Base-by-base conservation (phyloP, 768 basidiomycete genomes). In the Kwoniella dejecticola region DNA sequence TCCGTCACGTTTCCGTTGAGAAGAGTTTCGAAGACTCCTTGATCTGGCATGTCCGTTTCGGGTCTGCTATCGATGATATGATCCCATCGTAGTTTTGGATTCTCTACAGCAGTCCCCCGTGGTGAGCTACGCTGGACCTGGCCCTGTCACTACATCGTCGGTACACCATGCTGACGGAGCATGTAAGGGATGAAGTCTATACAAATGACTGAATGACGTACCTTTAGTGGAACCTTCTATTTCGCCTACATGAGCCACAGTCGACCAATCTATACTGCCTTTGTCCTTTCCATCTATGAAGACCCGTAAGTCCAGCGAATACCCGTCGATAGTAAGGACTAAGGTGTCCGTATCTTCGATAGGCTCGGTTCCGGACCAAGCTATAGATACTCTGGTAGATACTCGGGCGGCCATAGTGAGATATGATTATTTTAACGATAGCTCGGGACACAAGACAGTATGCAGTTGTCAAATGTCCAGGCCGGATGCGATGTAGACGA, bases 311-410 rank as follows among this genome's bases (percentile, higher is more conserved):
- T 72, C 68, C 21, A 72, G 52, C 4, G 65, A 69, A 26, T 54
- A 65, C 5, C 57, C 56, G 17, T 58, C 44, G 23, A 67, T 63
- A 17, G 70, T 72, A n/a, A 72, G 45, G 24, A 72, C 70, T 6
- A 72, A 58, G 4, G 70, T 72, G 19, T 72, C 65, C 15, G 67
- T 72, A 42, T 67, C 65, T 63, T 72, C 70, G 17, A 56, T 38
- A 1, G 70, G 40, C 11, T 38, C 29, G 8, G 36, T 46, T 17
- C 58, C 66, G 2, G 52, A 49, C 70, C 70, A 71, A 3, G 64
- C 53, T 21, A 71, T 64, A n/a, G 70, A 71, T 17, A 71, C 59
- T 31, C 67, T 64, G 10, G 36, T 64, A 0, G 70, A 71, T 40
- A 64, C 66, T 42, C 70, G 33, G 4, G 60, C 66, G 11, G 66